These are phyloP conservation scores for Gonapodya sp. DNA, from an alignment of 192 early-diverging fungal species.

Conservation along the genomic window DNA sequence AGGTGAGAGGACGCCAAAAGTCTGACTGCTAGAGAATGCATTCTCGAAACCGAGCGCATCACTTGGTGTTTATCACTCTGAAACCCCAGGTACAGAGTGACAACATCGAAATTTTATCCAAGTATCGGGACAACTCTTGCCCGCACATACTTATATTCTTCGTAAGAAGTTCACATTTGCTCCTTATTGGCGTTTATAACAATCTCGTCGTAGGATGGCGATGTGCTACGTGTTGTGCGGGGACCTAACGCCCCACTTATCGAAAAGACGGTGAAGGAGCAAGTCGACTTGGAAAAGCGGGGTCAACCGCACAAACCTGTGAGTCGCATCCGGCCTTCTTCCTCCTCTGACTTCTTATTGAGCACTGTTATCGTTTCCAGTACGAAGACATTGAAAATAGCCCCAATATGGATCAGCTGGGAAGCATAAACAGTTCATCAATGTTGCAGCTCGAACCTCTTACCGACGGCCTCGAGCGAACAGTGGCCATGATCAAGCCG, in stretches of 20 bases:
- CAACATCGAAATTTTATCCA: conserved; percentile 28
- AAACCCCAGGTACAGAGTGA: conserved; percentile 36
- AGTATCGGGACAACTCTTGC: conserved; percentile 45
- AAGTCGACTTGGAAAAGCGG: conserved; percentile 32
- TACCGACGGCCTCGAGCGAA: conserved; percentile 22
- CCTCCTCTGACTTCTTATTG: conserved; percentile 9
- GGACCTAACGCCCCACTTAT: conserved; percentile 50
- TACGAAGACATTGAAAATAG: conserved; percentile 7
- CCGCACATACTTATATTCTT: conserved; percentile 46
- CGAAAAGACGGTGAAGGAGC: conserved; percentile 43
- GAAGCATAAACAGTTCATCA: not conserved
- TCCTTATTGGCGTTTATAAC: conserved; percentile 12
- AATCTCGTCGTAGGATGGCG: too few species aligned
- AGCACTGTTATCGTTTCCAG: conserved; percentile 14
- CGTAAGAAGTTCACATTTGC: conserved; percentile 21
- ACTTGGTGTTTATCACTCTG: not conserved
- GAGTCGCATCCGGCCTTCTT: not conserved
- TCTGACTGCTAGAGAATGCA: not conserved
- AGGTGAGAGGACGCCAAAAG: conserved; percentile 20
- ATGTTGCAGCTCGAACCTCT: not conserved
- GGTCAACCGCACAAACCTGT: conserved; percentile 29
- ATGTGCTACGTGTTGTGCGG: conserved; percentile 39
- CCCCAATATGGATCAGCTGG: not conserved
- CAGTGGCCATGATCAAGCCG: conserved; percentile 51
- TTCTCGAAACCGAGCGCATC: conserved; percentile 11